Base-by-base conservation (phyloP, 176 grass and related monocot species). In the Juncus effusus region DNA sequence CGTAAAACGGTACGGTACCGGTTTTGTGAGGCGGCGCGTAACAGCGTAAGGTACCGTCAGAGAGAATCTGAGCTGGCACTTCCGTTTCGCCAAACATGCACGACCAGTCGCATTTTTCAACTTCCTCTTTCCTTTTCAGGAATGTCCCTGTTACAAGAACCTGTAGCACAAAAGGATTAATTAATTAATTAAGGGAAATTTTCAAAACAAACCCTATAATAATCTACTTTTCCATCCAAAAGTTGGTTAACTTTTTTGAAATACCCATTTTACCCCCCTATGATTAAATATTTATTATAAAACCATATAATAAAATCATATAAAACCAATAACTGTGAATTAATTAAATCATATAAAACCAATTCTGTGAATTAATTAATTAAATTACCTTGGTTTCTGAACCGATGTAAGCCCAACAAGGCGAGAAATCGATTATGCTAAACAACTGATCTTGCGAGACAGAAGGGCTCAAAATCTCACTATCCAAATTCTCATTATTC, bases 81-180 rank as follows among this genome's bases (percentile, higher is more conserved):
- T 99, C 95, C 64, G 75, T 61, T 70, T 99, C 89, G 42, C 95
- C 95, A 39, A 99, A 99, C 95, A 99, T 99, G 78, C 95, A 99
- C 65, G 95, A 99, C 95, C 95, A 99, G 36, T 65, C 82, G 51
- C 64, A 87, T 61, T 87, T 99, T 77, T 90, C 86, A 16, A 87
- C 68, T 60, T 94, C 69, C 61, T 93, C 94, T 70, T 89, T 92
- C 56, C 78, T 90, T 77, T 76, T 83, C 80, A 94, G 82, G 77
- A 99, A 99, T 76, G 95, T 99, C 37, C 95, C 95, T 40, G 62
- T 99, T 73, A 99, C 80, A 71, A 87, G 49, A 78, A 97, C 94
- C 94, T 97, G 75, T 45, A 72, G 53, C 67, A 52, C 56, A 42
- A 56, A 74, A 12, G 36, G 28, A 61, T 62, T 28, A 28, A 28